Conservation (phyloP, 306 rosid species). For the Amphicarpaea edgeworthii region DNA sequence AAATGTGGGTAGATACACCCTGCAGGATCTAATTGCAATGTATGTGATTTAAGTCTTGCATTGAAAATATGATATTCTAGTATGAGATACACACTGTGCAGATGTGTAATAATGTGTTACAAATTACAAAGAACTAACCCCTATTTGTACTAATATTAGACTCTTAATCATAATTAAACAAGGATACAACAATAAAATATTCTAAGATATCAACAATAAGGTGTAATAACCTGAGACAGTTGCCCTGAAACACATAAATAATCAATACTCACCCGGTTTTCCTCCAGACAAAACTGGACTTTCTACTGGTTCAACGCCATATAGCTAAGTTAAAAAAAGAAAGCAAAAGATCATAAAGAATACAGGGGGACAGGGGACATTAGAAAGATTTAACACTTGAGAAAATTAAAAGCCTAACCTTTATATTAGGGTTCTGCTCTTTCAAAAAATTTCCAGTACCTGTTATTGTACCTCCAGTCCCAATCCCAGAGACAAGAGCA, state of each 20-base stretch:
- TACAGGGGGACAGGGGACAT: neutral
- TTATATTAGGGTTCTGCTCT: conserved; percentile 82
- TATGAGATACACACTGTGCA: too few relatives aligned
- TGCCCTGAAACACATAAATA: neutral
- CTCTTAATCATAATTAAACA: neutral
- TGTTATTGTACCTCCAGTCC: conserved; percentile 94
- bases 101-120: neutral
- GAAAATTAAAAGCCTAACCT: conserved; percentile 59
- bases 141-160: neutral
- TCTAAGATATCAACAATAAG: neutral
- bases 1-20: neutral
- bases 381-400: conserved; percentile 13
- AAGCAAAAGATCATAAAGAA: neutral
- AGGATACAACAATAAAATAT: neutral
- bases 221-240: neutral
- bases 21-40: neutral
- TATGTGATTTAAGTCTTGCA: neutral
- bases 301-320: conserved; percentile 90
- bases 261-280: conserved; percentile 74
- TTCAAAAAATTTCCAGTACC: conserved; percentile 88
- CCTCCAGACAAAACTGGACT: conserved; percentile 91
- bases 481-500: conserved; percentile 90
- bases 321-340: conserved; percentile 55
- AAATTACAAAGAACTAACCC: neutral
- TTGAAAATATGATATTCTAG: neutral